phyloP scores from a whole-genome alignment of 345 rosid species.

The Anastatica hierochuntica region DNA sequence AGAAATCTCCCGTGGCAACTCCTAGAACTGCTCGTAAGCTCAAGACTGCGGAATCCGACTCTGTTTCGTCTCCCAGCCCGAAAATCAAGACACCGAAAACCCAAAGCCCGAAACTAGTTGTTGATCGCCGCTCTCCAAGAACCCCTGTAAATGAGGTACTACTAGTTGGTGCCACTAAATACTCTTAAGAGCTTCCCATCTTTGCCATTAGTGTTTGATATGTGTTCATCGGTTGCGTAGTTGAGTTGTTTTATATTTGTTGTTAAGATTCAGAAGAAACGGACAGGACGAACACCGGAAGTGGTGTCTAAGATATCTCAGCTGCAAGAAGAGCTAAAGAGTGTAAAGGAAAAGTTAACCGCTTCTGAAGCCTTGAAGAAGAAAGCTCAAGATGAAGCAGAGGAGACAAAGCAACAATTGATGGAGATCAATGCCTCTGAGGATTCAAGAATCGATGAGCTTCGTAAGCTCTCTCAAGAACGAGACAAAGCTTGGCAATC shows the following conservation, averaged over 20 bases:
- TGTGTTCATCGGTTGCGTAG: too few species aligned
- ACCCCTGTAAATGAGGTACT: constrained; percentile 66
- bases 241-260: constrained; percentile 2
- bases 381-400: constrained; percentile 64
- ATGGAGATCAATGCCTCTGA: constrained; percentile 70
- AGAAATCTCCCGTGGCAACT: constrained; percentile 56
- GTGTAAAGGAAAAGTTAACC: constrained; percentile 59
- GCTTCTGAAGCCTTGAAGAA: constrained; percentile 64
- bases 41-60: constrained; percentile 45
- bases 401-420: constrained; percentile 65
- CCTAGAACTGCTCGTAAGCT: constrained; percentile 60
- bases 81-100: constrained; percentile 52
- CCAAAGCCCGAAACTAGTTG: constrained; percentile 53
- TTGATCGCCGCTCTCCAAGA: constrained; percentile 62
- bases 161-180: not conserved
- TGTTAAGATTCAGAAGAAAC: constrained; percentile 43
- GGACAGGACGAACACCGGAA: constrained; percentile 42
- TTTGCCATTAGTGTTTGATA: too few species aligned
- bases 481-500: constrained; percentile 94
- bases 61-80: constrained; percentile 40
- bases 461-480: constrained; percentile 72
- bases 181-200: too few species aligned
- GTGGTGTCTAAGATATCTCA: constrained; percentile 58
- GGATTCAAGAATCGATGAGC: constrained; percentile 69
- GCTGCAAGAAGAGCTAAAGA: constrained; percentile 79